phyloP scores from a whole-genome alignment of 768 basidiomycete species.

The Lyophyllum semitale region DNA sequence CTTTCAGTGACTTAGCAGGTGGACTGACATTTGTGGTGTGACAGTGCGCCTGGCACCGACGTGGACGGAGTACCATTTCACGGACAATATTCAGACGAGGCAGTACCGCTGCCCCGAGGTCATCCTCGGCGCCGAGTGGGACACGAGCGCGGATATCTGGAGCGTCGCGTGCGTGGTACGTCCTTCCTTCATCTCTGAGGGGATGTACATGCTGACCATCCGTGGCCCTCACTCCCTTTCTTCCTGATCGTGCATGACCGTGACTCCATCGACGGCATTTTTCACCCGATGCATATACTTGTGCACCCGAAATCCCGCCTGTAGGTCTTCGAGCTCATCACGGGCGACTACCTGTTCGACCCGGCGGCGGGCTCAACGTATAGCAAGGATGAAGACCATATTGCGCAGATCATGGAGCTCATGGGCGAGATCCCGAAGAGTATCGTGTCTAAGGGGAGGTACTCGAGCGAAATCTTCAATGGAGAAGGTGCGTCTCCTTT shows the following conservation, averaged over 20 bases:
- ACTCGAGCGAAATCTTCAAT: slow-evolving; percentile 93
- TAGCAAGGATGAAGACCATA: slow-evolving; percentile 95
- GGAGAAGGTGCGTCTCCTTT: slow-evolving; percentile 67
- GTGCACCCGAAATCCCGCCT: too few species aligned
- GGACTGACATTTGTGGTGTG: slow-evolving; percentile 1
- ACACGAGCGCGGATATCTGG: slow-evolving; percentile 95
- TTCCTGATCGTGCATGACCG: too few species aligned
- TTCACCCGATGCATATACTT: too few species aligned
- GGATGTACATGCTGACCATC: background rate
- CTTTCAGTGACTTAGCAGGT: background rate
- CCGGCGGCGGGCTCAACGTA: slow-evolving; percentile 93
- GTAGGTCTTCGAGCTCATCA: slow-evolving; percentile 92
- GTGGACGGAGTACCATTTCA: slow-evolving; percentile 95
- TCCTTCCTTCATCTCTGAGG: slow-evolving; percentile 12
- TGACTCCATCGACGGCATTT: too few species aligned
- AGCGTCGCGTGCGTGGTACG: slow-evolving; percentile 91
- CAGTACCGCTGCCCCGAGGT: slow-evolving; percentile 99
- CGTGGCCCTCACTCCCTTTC: too few species aligned
- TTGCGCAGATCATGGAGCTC: slow-evolving; percentile 97
- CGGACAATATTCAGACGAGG: slow-evolving; percentile 96
- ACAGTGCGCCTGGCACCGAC: slow-evolving; percentile 56
- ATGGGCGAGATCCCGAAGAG: slow-evolving; percentile 86
- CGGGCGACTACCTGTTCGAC: slow-evolving; percentile 97
- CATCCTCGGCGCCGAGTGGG: slow-evolving; percentile 95
- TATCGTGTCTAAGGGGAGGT: slow-evolving; percentile 89